Evolutionary conservation across 225 moss, liverwort and hornwort genomes (phyloP).

Genomic region (Physcomitrellopsis africana): DNA sequence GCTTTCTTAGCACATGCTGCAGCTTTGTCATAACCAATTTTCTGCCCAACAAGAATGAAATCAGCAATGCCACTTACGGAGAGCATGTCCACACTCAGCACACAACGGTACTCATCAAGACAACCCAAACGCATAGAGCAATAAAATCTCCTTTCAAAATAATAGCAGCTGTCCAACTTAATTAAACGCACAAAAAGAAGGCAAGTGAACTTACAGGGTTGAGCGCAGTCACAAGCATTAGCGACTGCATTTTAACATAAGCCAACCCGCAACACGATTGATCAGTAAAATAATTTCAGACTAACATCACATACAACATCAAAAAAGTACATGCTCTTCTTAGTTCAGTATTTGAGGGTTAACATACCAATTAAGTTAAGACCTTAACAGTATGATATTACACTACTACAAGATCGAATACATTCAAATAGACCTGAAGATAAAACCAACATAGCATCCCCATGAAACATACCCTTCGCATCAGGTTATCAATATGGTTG

Average conservation of each 20-base stretch:
- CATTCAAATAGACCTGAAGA: background rate
- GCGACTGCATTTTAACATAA: conserved; percentile 59
- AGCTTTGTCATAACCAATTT: conserved; percentile 96
- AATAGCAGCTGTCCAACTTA: background rate
- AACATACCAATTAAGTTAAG: background rate
- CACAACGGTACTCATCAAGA: background rate
- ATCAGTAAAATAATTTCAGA: conserved; percentile 24
- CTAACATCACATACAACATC: conserved; percentile 1
- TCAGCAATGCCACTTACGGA: conserved; percentile 4
- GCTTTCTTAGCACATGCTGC: conserved; percentile 95
- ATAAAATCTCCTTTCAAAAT: background rate
- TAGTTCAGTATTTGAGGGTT: background rate
- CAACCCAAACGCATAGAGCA: background rate
- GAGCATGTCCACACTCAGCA: conserved; percentile 7
- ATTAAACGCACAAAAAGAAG: conserved; percentile 2
- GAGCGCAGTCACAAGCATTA: conserved; percentile 98
- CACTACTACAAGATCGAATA: conserved; percentile 6
- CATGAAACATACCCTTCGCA: conserved; percentile 49
- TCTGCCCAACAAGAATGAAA: conserved; percentile 40
- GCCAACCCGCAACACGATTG: conserved; percentile 23
- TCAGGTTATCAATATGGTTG: conserved; percentile 42
- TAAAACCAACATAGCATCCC: background rate
- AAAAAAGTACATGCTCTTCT: background rate
- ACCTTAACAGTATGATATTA: background rate
- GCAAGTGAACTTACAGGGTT: conserved; percentile 75